These are phyloP conservation scores for Ceratobasidium sp. DNA, from an alignment of 1,284 basidiomycete species.

Conservation along the genomic window DNA sequence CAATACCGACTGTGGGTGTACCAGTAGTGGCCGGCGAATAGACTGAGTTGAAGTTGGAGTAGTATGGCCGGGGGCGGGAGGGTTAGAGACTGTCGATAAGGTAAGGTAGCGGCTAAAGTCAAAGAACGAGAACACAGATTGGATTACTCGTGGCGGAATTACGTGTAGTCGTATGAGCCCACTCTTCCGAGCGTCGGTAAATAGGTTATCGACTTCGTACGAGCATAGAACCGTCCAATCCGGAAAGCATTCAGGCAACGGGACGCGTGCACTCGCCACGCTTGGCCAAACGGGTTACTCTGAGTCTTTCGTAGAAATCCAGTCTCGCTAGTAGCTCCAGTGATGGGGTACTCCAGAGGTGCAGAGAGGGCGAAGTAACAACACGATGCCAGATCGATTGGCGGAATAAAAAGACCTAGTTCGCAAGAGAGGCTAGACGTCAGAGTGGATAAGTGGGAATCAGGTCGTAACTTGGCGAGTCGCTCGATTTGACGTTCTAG, in stretches of 20 bases:
- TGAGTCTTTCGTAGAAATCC: constrained; percentile 54
- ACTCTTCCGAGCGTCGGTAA: constrained; percentile 59
- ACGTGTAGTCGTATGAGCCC: constrained; percentile 61
- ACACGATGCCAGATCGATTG: background rate
- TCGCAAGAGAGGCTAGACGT: background rate
- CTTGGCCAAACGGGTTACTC: constrained; percentile 50
- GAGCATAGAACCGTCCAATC: constrained; percentile 57
- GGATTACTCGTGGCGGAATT: constrained; percentile 61
- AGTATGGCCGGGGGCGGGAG: background rate
- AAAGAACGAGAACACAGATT: constrained; percentile 59
- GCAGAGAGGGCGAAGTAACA: background rate
- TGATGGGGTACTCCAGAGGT: background rate
- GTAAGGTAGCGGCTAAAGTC: constrained; percentile 37
- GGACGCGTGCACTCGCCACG: constrained; percentile 39
- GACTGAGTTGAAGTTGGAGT: constrained; percentile 57
- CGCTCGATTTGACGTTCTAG: constrained; percentile 38
- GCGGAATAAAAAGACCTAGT: background rate
- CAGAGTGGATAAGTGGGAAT: constrained; percentile 3
- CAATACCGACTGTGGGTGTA: constrained; percentile 57
- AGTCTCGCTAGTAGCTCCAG: background rate
- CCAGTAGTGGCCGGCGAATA: constrained; percentile 65
- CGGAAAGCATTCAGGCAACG: constrained; percentile 61
- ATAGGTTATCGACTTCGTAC: constrained; percentile 62
- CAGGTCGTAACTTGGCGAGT: constrained; percentile 24
- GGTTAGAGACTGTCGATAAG: constrained; percentile 47